Conservation (phyloP, 805 yeast genomes). For the Metschnikowia cubensis region DNA sequence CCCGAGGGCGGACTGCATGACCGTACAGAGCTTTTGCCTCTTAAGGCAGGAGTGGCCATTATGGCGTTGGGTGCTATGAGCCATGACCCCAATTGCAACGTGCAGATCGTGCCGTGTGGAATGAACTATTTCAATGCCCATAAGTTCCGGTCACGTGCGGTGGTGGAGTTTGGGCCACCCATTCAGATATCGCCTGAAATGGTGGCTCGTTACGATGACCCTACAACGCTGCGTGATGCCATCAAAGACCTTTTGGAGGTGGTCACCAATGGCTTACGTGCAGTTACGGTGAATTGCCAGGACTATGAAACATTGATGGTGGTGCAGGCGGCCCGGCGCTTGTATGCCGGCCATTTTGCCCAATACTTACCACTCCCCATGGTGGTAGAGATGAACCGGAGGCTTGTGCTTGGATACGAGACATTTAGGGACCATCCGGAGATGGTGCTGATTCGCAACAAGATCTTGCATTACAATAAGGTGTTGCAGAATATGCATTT, state of each 20-base stretch:
- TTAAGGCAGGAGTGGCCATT: constrained; percentile 96
- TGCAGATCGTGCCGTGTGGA: constrained; percentile 92
- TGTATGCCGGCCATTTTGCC: constrained; percentile 74
- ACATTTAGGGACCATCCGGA: constrained; percentile 68
- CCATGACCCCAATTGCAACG: constrained; percentile 67
- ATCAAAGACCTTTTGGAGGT: constrained; percentile 67
- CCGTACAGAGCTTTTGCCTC: constrained; percentile 82
- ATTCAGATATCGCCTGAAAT: constrained; percentile 55
- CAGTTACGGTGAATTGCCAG: constrained; percentile 85
- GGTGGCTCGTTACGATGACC: constrained; percentile 60
- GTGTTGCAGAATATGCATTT: constrained; percentile 45
- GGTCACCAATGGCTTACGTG: constrained; percentile 67
- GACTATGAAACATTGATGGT: constrained; percentile 88
- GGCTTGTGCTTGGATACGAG: constrained; percentile 78
- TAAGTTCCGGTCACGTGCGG: constrained; percentile 92
- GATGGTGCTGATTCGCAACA: constrained; percentile 54
- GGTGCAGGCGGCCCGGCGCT: constrained; percentile 86
- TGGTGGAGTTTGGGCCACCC: constrained; percentile 90
- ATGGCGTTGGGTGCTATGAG: constrained; percentile 97
- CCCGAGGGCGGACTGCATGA: constrained; percentile 99
- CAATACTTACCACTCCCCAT: constrained; percentile 73
- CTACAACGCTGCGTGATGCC: constrained; percentile 67
- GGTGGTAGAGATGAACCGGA: constrained; percentile 85
- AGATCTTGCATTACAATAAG: constrained; percentile 68
- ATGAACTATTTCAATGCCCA: constrained; percentile 97